Base-by-base conservation (phyloP, 2,329 filamentous ascomycete species). In the Cadophora gregata region DNA sequence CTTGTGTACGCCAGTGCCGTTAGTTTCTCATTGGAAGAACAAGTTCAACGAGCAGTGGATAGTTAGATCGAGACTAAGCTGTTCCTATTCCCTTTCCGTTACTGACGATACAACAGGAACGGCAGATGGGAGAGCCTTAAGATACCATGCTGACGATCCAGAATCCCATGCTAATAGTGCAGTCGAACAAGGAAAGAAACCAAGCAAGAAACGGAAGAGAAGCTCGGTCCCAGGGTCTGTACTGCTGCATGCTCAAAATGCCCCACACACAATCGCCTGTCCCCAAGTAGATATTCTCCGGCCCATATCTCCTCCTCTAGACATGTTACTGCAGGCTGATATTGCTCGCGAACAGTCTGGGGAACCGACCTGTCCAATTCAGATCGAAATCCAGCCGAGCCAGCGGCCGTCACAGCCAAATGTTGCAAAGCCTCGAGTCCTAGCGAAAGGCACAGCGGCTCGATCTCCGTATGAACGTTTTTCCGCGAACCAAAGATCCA, bases 61-160 rank as follows among this genome's bases (percentile, higher is more conserved):
- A 21, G 9, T 21, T n/a, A 21, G 10, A 47, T 6, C 10, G 42
- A n/a, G 14, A 1, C 9, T 21, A n/a, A 59, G 48, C 53, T 48
- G n/a, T 53, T n/a, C n/a, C n/a, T n/a, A n/a, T n/a, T n/a, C n/a
- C n/a, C 7, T 42, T 10, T 19, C 56, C 16, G 21, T 51, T 61
- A 29, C 60, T 67, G 33, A 69, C 50, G 45, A 42, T 50, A 19
- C 33, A 38, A 14, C 62, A 74, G 73, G 72, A 16, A 64, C 47
- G 19, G 66, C 65, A 21, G 73, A 74, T 67, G 71, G 71, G 36
- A 69, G 72, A 45, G 66, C 70, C 36, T 55, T 72, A 19, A 60
- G 73, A 27, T 73, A 74, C 55, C 61, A 70, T 21, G 51, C 67
- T 6, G 68, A 70, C n/a, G 66, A 70, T 48, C 69, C 70, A n/a